These are phyloP conservation scores for Cercospora nicotianae DNA, from an alignment of 2,329 filamentous ascomycete genomes.

Conservation along the genomic window DNA sequence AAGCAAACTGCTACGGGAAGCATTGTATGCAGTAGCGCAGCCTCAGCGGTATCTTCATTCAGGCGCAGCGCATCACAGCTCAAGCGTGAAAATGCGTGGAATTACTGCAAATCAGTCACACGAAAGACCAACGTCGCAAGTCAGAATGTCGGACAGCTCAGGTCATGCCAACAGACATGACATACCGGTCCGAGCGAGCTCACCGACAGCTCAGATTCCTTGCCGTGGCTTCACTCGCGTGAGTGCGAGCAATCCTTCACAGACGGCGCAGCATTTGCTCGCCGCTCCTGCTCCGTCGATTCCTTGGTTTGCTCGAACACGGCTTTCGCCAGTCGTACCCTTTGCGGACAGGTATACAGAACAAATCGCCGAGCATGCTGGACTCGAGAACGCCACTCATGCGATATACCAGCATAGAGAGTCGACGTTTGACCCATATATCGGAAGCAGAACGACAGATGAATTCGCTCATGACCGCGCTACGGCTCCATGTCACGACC, in stretches of 20 bases:
- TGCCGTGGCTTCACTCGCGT: neutral
- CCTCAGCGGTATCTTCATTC: neutral
- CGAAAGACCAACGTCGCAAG: neutral
- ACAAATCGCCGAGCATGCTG: neutral
- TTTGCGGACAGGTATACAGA: neutral
- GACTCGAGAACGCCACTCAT: neutral
- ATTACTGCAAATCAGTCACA: neutral
- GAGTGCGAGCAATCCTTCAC: neutral
- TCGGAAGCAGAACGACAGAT: neutral
- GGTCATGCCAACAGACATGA: neutral
- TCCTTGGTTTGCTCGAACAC: neutral
- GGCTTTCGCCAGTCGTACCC: neutral
- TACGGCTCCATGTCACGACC: neutral
- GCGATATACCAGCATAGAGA: neutral
- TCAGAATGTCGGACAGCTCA: neutral
- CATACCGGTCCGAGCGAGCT: neutral
- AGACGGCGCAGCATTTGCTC: neutral
- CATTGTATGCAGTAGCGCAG: slow-evolving; percentile 3
- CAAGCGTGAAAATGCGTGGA: neutral
- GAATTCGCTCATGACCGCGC: neutral
- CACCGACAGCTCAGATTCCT: neutral
- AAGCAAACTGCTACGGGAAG: slow-evolving; percentile 26
- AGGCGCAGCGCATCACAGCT: neutral
- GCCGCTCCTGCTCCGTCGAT: neutral
- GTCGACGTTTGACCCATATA: neutral